Base-by-base conservation (phyloP, 1,139 yeast species). In the Debaryomycetaceae sp. region DNA sequence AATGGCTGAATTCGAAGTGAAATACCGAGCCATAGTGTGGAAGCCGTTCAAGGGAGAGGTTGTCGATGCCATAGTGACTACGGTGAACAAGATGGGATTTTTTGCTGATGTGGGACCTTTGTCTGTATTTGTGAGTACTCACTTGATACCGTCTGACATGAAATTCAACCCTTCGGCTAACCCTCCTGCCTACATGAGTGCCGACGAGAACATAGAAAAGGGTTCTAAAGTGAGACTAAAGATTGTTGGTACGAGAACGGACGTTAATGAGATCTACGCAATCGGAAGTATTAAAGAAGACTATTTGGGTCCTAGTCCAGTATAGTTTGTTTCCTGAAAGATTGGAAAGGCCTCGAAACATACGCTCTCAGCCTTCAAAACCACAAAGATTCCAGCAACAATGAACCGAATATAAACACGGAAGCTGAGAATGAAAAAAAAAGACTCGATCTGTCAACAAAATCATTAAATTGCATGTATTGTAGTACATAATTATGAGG, bases 41-140 rank as follows among this genome's bases (percentile, higher is more conserved):
- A 86, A 95, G 60, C 99, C 99, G 2, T 95, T 93, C 70, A 93
- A 91, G 67, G 98, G 98, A 31, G 99, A 93, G 66, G 99, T 93
- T 5, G 98, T 93, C 31, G 99, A 93, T 66, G 99, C 95, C 3
- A 83, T 91, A 36, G 99, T 93, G 20, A 86, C 96, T 13, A 87
- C 91, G 36, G 97, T 95, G 45, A 89, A 91, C 62, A 89, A 89
- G 61, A 87, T 93, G 85, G 99, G 99, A 11, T 90, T 93, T 56
- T 93, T 93, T 63, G 98, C 97, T 36, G 98, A 93, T 63, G 99
- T 93, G 27, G 99, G 99, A 0, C 99, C 99, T 7, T 75, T 93
- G 60, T 84, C 93, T 31, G 97, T 93, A 39, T 95, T 93, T 67
- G 95, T 93, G 24, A 87, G 97, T 41, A 90, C 95, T 34, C 98